Evolutionary conservation across 2,329 filamentous ascomycete genomes (phyloP).

Genomic region (Nothopassalora personata): DNA sequence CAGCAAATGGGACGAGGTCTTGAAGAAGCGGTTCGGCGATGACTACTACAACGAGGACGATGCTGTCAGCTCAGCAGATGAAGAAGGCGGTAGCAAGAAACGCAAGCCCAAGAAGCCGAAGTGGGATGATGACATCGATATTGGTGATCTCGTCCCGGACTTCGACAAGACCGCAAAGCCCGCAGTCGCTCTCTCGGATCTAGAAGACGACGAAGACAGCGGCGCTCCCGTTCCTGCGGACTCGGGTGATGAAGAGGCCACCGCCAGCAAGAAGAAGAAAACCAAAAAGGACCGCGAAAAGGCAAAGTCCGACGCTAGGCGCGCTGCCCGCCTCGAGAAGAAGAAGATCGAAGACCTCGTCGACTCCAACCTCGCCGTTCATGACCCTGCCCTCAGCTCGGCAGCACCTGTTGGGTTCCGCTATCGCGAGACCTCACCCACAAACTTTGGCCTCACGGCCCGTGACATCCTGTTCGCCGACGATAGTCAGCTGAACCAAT

Average conservation of each 20-base stretch:
- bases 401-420: constrained; percentile 61
- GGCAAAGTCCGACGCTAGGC: constrained; percentile 55
- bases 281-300: constrained; percentile 40
- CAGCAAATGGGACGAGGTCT: constrained; percentile 82
- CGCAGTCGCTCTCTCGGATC: constrained; percentile 53
- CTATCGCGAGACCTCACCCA: constrained; percentile 90
- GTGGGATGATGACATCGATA: constrained; percentile 97
- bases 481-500: constrained; percentile 81
- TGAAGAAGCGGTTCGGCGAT: constrained; percentile 82
- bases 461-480: constrained; percentile 87
- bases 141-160: constrained; percentile 83
- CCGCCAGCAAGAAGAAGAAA: constrained; percentile 37
- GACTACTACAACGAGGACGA: constrained; percentile 76
- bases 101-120: constrained; percentile 74
- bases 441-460: constrained; percentile 81
- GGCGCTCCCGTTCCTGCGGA: constrained; percentile 25
- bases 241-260: constrained; percentile 41
- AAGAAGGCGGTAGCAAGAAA: constrained; percentile 31
- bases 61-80: constrained; percentile 37
- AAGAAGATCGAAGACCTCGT: constrained; percentile 80
- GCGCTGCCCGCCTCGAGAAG: constrained; percentile 72
- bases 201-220: constrained; percentile 39
- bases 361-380: constrained; percentile 72
- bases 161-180: constrained; percentile 61
- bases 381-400: constrained; percentile 52